Evolutionary conservation across 331 rosid genomes (phyloP).

Genomic region (Quercus phellos): DNA sequence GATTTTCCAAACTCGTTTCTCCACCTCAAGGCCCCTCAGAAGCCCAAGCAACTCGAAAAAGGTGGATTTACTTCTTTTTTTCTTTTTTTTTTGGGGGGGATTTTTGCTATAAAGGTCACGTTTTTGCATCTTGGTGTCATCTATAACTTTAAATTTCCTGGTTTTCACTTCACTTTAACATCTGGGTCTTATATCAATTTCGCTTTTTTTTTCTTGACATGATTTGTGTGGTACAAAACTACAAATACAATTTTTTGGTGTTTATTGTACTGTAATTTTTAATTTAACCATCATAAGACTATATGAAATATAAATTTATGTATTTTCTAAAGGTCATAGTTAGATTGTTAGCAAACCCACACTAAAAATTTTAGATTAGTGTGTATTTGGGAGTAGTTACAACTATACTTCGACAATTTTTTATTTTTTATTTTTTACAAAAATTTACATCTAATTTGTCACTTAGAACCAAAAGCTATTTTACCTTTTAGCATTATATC

Average conservation of each 20-base stretch:
- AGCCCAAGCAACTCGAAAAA: conserved; percentile 2
- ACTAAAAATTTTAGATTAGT: too few species aligned
- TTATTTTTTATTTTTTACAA: too few species aligned
- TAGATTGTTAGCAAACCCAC: not conserved
- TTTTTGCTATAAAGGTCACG: not conserved
- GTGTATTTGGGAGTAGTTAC: too few species aligned
- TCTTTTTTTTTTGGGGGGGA: too few species aligned
- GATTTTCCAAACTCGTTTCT: not conserved
- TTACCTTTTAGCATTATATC: too few species aligned
- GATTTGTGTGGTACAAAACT: not conserved
- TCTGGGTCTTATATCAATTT: not conserved
- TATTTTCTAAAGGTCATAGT: too few species aligned
- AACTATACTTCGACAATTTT: too few species aligned
- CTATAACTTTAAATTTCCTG: not conserved
- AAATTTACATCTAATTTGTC: too few species aligned
- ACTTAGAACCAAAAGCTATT: too few species aligned
- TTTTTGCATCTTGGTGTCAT: not conserved
- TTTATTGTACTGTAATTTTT: not conserved
- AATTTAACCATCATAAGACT: not conserved
- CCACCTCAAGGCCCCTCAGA: conserved; percentile 4
- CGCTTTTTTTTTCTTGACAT: not conserved
- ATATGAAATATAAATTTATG: too few species aligned
- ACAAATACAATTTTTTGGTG: not conserved
- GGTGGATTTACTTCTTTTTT: not conserved
- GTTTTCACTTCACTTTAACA: not conserved